Base-by-base conservation (phyloP, 768 basidiomycete species). In the Naganishia randhawae region DNA sequence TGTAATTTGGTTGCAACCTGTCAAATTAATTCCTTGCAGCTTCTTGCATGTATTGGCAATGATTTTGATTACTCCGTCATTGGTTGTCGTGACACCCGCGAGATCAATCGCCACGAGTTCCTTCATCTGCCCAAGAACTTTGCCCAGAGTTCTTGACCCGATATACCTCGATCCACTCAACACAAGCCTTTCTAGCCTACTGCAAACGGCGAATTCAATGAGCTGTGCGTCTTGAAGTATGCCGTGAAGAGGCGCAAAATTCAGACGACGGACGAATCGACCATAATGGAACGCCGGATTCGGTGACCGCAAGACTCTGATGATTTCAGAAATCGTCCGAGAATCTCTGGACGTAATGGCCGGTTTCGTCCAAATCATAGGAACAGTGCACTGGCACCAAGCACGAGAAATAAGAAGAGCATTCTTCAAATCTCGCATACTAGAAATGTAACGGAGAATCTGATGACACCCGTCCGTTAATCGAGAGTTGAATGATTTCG, bases 321-420 rank as follows among this genome's bases (percentile, higher is more conserved):
- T 61, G 37, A 61, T 39, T 9, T 61, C 57, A 13, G 57, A 41
- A 29, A 61, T n/a, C 19, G 57, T 25, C 27, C 27, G n/a, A 22
- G 35, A 10, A 29, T 84, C 81, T 66, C 86, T 83, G 67, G 85
- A 86, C 29, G 86, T 82, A 76, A 98, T 86, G 63, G 83, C 83
- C 22, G 94, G 94, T 74, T 90, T 89, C 80, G 92, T 89, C 94
- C 94, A 99, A 27, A 98, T 84, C 25, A 97, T 85, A 79, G 97
- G 91, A 50, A 94, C 92, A 33, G 92, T 87, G 80, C 92, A 96
- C 77, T 94, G 89, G 83, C 92, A 97, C 93, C 95, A 99, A 31
- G 86, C 84, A 67, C 91, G 87, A 22, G 88, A 92, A 31, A 97
- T 93, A 66, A 88, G 86, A 69, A 94, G 84, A 45, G 86, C 84